Base-by-base conservation (phyloP, 1,284 basidiomycete genomes). In the Ceratobasidium sp. region DNA sequence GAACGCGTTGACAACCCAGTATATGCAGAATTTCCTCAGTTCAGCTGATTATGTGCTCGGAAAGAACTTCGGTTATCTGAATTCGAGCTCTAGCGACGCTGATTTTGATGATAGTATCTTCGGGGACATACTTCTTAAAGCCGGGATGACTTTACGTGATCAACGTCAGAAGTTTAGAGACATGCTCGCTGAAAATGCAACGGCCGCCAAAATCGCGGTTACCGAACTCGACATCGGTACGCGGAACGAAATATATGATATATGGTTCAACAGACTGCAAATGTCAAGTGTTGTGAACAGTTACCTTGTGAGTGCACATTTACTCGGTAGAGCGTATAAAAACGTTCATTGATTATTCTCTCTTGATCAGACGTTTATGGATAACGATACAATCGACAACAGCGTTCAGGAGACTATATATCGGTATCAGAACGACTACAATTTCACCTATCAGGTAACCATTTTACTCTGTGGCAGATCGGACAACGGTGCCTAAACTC, bases 311-410 rank as follows among this genome's bases (percentile, higher is more conserved):
- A 6, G 44, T 46, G 20, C 13, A 13, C 18, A 10, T 6, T 18
- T 20, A 23, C 7, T 23, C 46, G 10, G 15, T 55, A n/a, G 12
- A 15, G 4, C 15, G n/a, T 10, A 28, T 13, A 18, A 10, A 15
- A 3, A 63, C 20, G 28, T 44, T 49, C 10, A 60, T 2, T 46
- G 44, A 46, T 46, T 13, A 13, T 6, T 46, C 18, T 40, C 26
- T 39, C 46, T 49, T 1, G 3, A 12, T n/a, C 23, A 77, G 73
- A 77, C 33, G n/a, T 77, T 56, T 44, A 77, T 67, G 73, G 51
- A 56, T 18, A 77, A 77, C 23, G 73, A 67, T 13, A 77, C 63
- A 3, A 77, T 77, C 18, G 28, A 33, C 5, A 64, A 77, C 20
- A 53, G 26, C 18, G 42, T 42, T 67, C 63, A 77, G 13, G 20